Percentiles rank a stretch among this genome's conserved stretches.
Conservation (phyloP, 306 rosid species). For the Lupinus albus region DNA sequence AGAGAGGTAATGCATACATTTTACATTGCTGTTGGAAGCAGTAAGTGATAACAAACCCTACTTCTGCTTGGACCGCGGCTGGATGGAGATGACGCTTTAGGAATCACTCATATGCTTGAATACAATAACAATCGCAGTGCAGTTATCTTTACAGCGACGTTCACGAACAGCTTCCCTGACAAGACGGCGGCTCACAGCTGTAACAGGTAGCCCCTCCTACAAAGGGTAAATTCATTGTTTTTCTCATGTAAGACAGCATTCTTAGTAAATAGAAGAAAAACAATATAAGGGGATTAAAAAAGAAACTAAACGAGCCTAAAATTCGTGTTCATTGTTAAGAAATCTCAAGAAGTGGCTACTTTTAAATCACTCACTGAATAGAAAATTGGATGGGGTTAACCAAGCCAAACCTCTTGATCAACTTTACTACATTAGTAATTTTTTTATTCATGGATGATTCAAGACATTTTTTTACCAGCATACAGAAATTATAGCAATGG, state of each 20-base stretch:
- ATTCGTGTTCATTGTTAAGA: too few relatives aligned
- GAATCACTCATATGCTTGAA: constrained; percentile 57
- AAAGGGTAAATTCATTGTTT: constrained; percentile 30
- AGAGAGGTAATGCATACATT: constrained; percentile 25
- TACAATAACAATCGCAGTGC: constrained; percentile 71
- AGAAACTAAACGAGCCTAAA: too few relatives aligned
- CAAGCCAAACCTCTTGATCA: too few relatives aligned
- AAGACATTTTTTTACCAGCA: constrained; percentile 8
- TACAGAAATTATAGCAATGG: background rate
- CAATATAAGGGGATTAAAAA: too few relatives aligned
- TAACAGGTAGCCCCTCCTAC: constrained; percentile 72
- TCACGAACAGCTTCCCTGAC: constrained; percentile 84
- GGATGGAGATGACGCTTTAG: constrained; percentile 5
- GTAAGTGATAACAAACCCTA: too few relatives aligned
- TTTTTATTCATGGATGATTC: constrained; percentile 9
- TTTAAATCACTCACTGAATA: too few relatives aligned
- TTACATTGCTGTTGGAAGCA: constrained; percentile 32
- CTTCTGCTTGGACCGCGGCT: too few relatives aligned
- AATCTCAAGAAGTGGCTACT: too few relatives aligned
- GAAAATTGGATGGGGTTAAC: too few relatives aligned
- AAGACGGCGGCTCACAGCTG: constrained; percentile 70
- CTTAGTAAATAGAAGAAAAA: background rate
- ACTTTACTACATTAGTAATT: background rate
- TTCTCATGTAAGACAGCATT: constrained; percentile 6
- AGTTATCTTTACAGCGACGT: constrained; percentile 87